phyloP scores from a whole-genome alignment of 2,329 filamentous ascomycete genomes.

The Akanthomyces lecanii region DNA sequence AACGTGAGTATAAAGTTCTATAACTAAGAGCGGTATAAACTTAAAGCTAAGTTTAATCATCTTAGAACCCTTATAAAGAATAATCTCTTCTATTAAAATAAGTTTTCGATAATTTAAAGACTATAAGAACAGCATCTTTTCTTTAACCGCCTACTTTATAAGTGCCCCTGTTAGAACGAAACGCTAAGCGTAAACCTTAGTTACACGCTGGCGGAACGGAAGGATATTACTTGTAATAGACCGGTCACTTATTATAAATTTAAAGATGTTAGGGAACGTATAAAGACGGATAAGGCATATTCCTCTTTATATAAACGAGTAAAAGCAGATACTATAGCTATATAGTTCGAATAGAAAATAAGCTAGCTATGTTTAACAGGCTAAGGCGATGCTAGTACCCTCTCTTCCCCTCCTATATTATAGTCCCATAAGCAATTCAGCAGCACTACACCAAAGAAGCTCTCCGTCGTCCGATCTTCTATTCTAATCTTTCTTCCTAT shows the following conservation, averaged over 20 bases:
- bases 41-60: not conserved
- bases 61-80: not conserved
- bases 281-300: not conserved
- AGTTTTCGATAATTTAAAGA: not conserved
- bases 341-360: not conserved
- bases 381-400: constrained; percentile 1
- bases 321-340: not conserved
- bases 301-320: not conserved
- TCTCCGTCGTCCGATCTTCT: not conserved
- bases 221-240: not conserved
- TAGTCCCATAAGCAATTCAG: constrained; percentile 5
- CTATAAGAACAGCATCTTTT: not conserved
- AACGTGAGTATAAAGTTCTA: constrained; percentile 1
- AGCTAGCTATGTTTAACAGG: not conserved
- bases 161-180: not conserved
- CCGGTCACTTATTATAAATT: not conserved
- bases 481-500: not conserved
- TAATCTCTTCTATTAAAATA: not conserved
- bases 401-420: not conserved
- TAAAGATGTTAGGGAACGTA: not conserved
- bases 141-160: constrained; percentile 1
- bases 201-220: constrained; percentile 1
- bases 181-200: not conserved
- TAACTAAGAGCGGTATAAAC: not conserved
- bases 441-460: not conserved